phyloP scores from a whole-genome alignment of 2,329 filamentous ascomycete species.

The Venturia effusa region DNA sequence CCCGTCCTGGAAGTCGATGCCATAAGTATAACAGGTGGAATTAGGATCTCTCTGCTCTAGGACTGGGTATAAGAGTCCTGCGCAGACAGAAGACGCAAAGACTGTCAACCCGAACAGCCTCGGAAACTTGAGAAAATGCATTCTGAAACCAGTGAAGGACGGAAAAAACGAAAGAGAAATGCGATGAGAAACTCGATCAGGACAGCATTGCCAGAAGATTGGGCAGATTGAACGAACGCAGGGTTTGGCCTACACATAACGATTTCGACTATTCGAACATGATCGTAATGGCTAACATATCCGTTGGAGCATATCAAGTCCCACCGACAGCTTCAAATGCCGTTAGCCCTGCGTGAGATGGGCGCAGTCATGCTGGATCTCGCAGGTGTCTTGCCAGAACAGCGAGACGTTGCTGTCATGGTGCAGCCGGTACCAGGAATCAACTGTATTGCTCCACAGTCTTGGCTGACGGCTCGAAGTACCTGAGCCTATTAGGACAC shows the following conservation, averaged over 20 bases:
- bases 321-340: not conserved
- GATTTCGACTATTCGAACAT: too few relatives aligned
- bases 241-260: too few relatives aligned
- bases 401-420: not conserved
- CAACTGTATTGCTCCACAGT: not conserved
- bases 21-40: conserved; percentile 17
- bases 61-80: not conserved
- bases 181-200: not conserved
- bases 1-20: conserved; percentile 33
- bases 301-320: not conserved
- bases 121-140: not conserved
- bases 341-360: not conserved
- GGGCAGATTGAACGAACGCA: not conserved
- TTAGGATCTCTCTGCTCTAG: not conserved
- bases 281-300: not conserved
- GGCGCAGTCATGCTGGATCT: not conserved
- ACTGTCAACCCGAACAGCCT: not conserved
- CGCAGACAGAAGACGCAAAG: not conserved
- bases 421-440: not conserved
- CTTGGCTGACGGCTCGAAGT: not conserved
- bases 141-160: not conserved
- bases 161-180: not conserved
- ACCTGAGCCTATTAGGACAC: not conserved
- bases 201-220: not conserved
- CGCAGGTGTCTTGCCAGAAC: not conserved